These are phyloP conservation scores for Infundibulicybe gibba DNA, from an alignment of 768 basidiomycete species.

Conservation along the genomic window DNA sequence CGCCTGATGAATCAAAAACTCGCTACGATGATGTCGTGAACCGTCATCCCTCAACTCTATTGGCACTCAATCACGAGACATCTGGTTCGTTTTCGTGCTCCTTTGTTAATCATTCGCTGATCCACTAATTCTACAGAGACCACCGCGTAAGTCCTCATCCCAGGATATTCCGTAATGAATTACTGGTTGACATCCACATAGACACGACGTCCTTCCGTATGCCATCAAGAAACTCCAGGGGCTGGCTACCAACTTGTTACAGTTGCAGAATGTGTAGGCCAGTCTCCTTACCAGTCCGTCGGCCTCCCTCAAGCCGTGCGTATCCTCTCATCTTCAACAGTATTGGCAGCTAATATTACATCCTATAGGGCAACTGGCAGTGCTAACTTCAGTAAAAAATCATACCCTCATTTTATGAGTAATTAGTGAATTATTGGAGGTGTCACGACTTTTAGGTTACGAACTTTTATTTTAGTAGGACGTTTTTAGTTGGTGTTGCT, in stretches of 20 bases:
- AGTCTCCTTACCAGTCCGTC: constrained; percentile 30
- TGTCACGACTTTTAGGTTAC: too few relatives aligned
- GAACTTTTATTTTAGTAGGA: too few relatives aligned
- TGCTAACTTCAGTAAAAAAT: too few relatives aligned
- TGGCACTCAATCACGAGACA: constrained; percentile 32
- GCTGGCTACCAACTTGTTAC: constrained; percentile 41
- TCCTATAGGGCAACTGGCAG: too few relatives aligned
- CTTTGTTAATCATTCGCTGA: constrained; percentile 4
- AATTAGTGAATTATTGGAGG: too few relatives aligned
- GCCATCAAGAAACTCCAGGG: constrained; percentile 29
- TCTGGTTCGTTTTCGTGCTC: constrained; percentile 10
- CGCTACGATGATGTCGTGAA: constrained; percentile 16
- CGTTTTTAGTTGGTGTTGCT: too few relatives aligned
- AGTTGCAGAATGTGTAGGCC: constrained; percentile 34
- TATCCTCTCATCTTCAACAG: too few relatives aligned
- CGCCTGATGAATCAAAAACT: constrained; percentile 14
- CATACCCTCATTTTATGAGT: too few relatives aligned
- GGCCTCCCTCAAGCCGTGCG: constrained; percentile 19
- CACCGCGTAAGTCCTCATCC: constrained; percentile 25
- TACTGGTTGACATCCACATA: constrained; percentile 5
- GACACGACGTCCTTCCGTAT: constrained; percentile 32
- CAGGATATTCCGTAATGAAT: too few relatives aligned
- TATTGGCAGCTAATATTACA: too few relatives aligned
- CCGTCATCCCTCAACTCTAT: constrained; percentile 20
- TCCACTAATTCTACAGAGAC: constrained; percentile 19